Base-by-base conservation (phyloP, 768 basidiomycete genomes). In the Fibroporia radiculosa region DNA sequence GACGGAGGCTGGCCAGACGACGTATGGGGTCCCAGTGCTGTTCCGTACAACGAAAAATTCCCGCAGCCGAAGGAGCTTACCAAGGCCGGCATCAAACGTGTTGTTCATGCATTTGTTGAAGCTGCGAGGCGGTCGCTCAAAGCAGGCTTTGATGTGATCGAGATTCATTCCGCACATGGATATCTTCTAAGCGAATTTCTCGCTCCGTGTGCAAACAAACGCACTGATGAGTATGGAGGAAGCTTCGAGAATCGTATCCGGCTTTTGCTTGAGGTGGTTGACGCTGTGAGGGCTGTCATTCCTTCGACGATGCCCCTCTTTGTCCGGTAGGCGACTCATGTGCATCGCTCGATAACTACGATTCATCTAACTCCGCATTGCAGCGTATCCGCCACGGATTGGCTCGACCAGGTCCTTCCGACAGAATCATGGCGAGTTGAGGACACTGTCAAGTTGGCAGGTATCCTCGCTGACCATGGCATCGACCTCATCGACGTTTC, bases 401-500 rank as follows among this genome's bases (percentile, higher is more conserved):
- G 85, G 80, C 63, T 84, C 7, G 77, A 80, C 51, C 68, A 74
- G 45, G 66, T 68, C 7, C 60, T 73, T 4, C 76, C 79, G 0
- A 62, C 81, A 47, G 74, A 81, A 50, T 76, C 75, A 6, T 87
- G 88, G 86, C 71, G 73, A 11, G 48, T 73, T 1, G 77, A 83
- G 56, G 87, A 89, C 57, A 84, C 81, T 2, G 74, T 73, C 23
- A 64, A 70, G 24, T 65, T 89, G 23, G 75, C 79, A 3, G 62
- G 66, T n/a, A 70, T 79, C 46, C 70, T 90, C 16, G 68, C 67
- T 16, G 70, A 74, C 19, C 71, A 77, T 37, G 85, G 85, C 10
- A 73, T 90, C 40, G 88, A 90, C 61, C 66, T 90, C 23, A 61
- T 91, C 40, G 87, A 90, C 52, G 73, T 85, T 24, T 83, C 81